Evolutionary conservation across 495 filamentous ascomycete genomes (phyloP), one percentile per base, ranked within the genome.

Genomic region (Penicillium crystallinum): DNA sequence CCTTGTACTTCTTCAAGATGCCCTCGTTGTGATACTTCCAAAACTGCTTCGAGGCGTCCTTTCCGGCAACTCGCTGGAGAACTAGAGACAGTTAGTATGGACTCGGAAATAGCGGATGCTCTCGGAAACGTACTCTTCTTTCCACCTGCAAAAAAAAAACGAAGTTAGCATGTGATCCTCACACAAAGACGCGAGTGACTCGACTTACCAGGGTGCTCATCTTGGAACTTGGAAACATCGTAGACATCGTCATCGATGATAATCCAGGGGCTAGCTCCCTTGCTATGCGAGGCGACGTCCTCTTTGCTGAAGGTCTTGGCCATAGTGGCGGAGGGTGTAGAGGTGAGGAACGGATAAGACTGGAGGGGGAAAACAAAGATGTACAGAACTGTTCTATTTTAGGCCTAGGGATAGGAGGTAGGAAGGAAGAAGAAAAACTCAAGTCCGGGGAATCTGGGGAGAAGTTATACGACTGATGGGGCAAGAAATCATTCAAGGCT

Each of bases 1-100:
- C 71, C 74, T 93, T 86, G 79, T 91, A 97, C 69, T 97, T 98
- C 76, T 97, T 97, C 59, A 97, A 79, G 56, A 97, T 90, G 47
- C 86, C 81, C 59, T 87, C 83, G 62, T 96, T 98, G 78, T 98
- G 93, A 69, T 98, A 97, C 73, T 97, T 99, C 93, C 93, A 99
- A 77, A 99, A 99, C 66, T 96, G 95, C 71, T 95, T 92, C 22
- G 89, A 91, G 15, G 93, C 93, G 59, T 99, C 95, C 68, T 97
- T 99, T 59, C 93, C 93, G 39, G 84, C 93, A 14, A 97, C 91
- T 52, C 92, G 78, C 60, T 89, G 84, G 48, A 99, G 84, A 68
- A 99, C 84, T 87, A 59, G 31, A 39, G 2, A 17, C 29, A 46
- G 63, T 70, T 39, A 71, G 49, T 61, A 59, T 41, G 15, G 12